Evolutionary conservation across 441 rosid genomes (phyloP), one percentile per base, ranked within the genome.

Genomic region (Syzygium syzygioides): DNA sequence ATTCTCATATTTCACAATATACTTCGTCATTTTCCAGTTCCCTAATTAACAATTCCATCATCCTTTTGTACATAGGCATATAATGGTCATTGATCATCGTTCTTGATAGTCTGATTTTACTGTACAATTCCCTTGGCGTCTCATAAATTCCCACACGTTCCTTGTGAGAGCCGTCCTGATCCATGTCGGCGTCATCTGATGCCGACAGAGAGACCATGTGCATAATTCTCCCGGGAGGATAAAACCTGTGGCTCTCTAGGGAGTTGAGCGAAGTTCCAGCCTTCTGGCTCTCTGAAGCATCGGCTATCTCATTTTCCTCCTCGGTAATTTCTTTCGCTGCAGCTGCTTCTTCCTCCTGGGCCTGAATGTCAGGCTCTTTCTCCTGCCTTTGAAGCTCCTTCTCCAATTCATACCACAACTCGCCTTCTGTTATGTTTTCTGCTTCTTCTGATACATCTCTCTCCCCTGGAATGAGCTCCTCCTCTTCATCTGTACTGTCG

Each of bases 1-100:
- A 4, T 6, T 88, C 85, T 85, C 71, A 87, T 57, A 86, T 59
- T 80, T 87, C 92, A 89, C 85, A 89, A 93, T 87, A 71, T 45
- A 32, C 89, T 28, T 89, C 93, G 88, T 90, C 92, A 17, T 91
- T 93, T 91, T 94, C 95, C 20, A 97, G 95, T 92, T 96, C 92
- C 56, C 91, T 90, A 55, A 96, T 94, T 89, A 96, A 91, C 91
- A 92, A 94, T 90, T 98, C 98, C 94, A 97, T 96, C 99, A 95
- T 97, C 91, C 93, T 98, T 93, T 94, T 96, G 91, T 96, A 96
- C 96, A 95, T 95, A 23, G 99, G 99, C 99, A 97, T 97, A 62
- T 98, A 98, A 89, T 98, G 99, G 93, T 98, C 99, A 86, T 98
- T 95, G 55, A 98, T 97, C 99, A 97, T 96, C 5, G 98, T 96